Base-by-base conservation (phyloP, 306 rosid genomes). In the Leucaena leucocephala region DNA sequence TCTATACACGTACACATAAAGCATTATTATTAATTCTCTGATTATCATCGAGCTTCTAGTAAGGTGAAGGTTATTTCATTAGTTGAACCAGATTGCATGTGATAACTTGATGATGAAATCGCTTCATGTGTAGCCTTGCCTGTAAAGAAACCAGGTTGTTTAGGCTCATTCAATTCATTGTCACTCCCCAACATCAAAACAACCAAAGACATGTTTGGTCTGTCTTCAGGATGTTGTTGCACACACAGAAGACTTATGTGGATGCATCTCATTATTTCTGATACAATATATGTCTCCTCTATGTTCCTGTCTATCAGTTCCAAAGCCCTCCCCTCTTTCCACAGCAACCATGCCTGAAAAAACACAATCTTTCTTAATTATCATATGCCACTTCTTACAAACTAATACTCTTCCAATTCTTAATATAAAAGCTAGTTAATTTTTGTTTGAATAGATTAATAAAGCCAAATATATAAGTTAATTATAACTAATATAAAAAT, bases 261-360 rank as follows among this genome's bases (percentile, higher is more conserved):
- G 72, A 87, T 54, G 73, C 84, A 84, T 1, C 82, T 82, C 67
- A 87, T 22, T 4, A 84, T 76, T 10, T 84, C 76, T 8, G 78
- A 67, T 3, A 16, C 42, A 5, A 38, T 17, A 54, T 40, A n/a
- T 0, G 87, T 66, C 13, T 72, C 72, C 19, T 52, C 71, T 0
- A 84, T 11, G 74, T 67, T 61, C 44, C 70, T 45, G 15, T 86
- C 86, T 2, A 86, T 71, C 50, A 84, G 49, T 27, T 84, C 85
- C 59, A 76, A 21, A 5, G 86, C 81, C 34, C 68, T 65, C 2
- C 80, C 88, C 63, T 80, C 86, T 4, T 77, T 84, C 88, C 86
- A 87, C 36, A 87, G 35, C 61, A 43, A 72, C 88, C 88, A 84
- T 27, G 88, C 88, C 90, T 87, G 80, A 46, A 40, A 54, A 36